Base-by-base conservation (phyloP, 495 filamentous ascomycete species). In the Aspergillus diversus region DNA sequence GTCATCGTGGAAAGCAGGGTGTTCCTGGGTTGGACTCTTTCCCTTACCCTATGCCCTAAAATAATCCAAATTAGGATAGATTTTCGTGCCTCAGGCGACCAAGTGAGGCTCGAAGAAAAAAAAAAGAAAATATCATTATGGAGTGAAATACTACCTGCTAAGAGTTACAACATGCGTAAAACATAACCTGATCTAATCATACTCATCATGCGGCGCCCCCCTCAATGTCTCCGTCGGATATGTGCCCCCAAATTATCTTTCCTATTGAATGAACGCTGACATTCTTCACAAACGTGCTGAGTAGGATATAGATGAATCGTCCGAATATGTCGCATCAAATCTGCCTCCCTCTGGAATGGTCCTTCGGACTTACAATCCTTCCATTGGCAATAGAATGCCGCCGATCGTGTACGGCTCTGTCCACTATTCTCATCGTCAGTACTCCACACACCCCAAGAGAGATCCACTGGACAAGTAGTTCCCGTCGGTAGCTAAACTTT, bases 321-420 rank as follows among this genome's bases (percentile, higher is more conserved):
- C 16, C 47, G n/a, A 17, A 50, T 50, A 9, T 50, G 47, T 8
- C 47, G 47, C 47, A 50, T 50, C 47, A 50, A 9, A 17, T 50
- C 47, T 27, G 47, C 16, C 27, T 50, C 47, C 11, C 47, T 5
- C 27, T 31, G 47, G 16, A 50, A 50, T 5, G 47, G 16, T 12
- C 6, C 16, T 17, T 17, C n/a, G 9, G 47, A 50, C 21, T 50
- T n/a, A 27, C 47, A 50, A 17, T 27, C 47, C 27, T 3, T 27
- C 47, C 47, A 50, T 5, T 17, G 5, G 21, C 47, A 50, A 17
- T 50, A 50, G 7, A 27, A 27, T 7, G 16, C 5, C 1, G 8
- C 7, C 16, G 5, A 8, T 49, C 47, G 47, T 16, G 5, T 8
- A 1, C 5, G 9, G 9, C 47, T n/a, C 5, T 4, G 8, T 50